Evolutionary conservation across 805 yeast genomes (phyloP), one percentile per base, ranked within the genome.

Genomic region (Barnettozyma siamensis): DNA sequence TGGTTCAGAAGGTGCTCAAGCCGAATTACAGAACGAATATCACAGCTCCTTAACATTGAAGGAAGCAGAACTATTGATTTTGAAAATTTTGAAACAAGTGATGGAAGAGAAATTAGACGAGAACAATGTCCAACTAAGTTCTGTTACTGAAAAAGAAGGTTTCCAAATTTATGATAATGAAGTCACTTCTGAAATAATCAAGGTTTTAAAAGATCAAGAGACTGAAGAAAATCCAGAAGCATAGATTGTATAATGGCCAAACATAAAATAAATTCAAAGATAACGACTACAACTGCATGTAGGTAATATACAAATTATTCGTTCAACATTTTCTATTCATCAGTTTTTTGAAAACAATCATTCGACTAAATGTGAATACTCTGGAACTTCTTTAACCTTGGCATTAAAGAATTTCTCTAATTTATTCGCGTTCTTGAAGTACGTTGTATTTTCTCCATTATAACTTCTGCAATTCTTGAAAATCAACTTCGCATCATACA

Each of bases 41-140:
- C 98, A 91, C 66, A 83, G 83, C 51, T 86, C 95, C 17, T 73
- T 93, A 55, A 88, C 97, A 12, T 69, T 93, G 53, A 78, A 80
- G 51, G 99, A 94, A 62, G 99, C 98, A 8, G 98, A 93, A 70
- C 65, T 85, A 33, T 72, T 93, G 59, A 83, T 89, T 7, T 73
- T 93, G 59, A 89, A 88, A 68, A 85, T 87, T 42, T 74, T 93
- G 54, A 89, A 89, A 63, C 99, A 93, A 67, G 99, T 93, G 35
- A 93, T 93, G 99, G 99, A 93, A 70, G 99, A 93, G 66, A 93
- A 91, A 67, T 72, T 93, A 57, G 97, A 93, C 64, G 83, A 94
- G 42, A 85, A 83, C 52, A 93, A 93, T 63, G 95, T 96, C 28
- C 99, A 94, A 69, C 75, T 93, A 54, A 94, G 99, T 38, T 76